Percentiles rank a stretch among this genome's conserved stretches.
These are phyloP conservation scores for Dactylellina drechsleri DNA, from an alignment of 2,329 filamentous ascomycete species.

Conservation along the genomic window DNA sequence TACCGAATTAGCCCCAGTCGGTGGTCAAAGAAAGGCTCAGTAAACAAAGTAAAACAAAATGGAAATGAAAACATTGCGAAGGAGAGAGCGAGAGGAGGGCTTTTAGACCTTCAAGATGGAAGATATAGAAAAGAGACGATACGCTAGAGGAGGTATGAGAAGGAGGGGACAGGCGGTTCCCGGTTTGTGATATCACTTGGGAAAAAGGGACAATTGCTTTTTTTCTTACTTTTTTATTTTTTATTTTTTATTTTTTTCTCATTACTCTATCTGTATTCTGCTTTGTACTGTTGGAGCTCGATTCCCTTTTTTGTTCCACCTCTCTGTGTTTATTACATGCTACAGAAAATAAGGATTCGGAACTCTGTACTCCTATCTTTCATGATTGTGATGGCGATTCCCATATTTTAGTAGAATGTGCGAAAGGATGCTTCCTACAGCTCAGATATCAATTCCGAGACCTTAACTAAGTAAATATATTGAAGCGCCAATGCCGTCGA, in stretches of 20 bases:
- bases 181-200: neutral
- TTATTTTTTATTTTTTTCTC: too few species aligned
- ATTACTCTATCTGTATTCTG: neutral
- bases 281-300: neutral
- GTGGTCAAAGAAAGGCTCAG: slow-evolving; percentile 41
- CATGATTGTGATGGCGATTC: neutral
- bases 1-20: slow-evolving; percentile 30
- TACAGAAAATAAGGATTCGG: slow-evolving; percentile 2
- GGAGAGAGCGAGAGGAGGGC: neutral
- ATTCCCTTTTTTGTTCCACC: neutral
- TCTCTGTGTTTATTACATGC: neutral
- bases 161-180: neutral
- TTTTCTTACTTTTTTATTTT: too few species aligned
- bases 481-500: too few species aligned
- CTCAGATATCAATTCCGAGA: too few species aligned
- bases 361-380: neutral
- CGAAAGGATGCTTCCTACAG: neutral
- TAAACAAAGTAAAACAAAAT: slow-evolving; percentile 6
- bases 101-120: too few species aligned
- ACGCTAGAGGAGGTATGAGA: neutral
- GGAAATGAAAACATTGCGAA: neutral
- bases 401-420: neutral
- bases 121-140: neutral
- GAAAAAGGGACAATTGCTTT: neutral
- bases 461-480: too few species aligned